Evolutionary conservation across 2,329 filamentous ascomycete genomes (phyloP), one percentile per base, ranked within the genome.

Genomic region (Penicillium vulpinum): DNA sequence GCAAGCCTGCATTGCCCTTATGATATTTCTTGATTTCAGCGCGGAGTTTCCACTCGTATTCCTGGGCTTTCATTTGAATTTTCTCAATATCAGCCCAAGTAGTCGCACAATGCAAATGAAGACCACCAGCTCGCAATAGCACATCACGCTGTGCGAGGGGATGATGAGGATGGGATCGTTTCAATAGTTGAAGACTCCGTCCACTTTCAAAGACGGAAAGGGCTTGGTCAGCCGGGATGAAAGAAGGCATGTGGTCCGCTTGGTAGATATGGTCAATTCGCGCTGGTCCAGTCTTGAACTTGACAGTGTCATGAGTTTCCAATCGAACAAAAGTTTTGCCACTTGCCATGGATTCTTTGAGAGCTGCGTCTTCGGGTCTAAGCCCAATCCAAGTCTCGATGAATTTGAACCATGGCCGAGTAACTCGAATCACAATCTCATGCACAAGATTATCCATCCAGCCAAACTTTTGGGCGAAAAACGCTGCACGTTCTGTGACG

Each of bases 121-220:
- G 88, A 13, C 86, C 82, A 7, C 77, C 72, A 11, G 78, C 77
- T 13, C 75, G 70, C 10, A 69, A 63, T 6, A 85, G 70, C 6
- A 82, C 75, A 26, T 79, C 77, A n/a, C 78, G 67, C 40, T 79
- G 80, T 15, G 85, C 83, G 40, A 94, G 76, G 0, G 88, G 85
- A 68, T 95, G 89, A 2, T 86, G 79, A 5, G 89, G 83, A 68
- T 94, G 89, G 63, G 88, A 85, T 22, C 79, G 77, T 63, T 86
- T 84, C 46, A 96, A 79, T 52, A 94, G 86, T 8, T 89, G 84
- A 46, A 96, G 74, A 69, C 89, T 93, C 65, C 83, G 85, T 4
- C 90, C 91, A 4, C 87, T 89, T 69, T 95, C 90, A 62, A 93
- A 92, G n/a, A 94, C 85, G 5, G 81, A 78, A 49, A 83, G 81